Conservation (phyloP, 1,284 basidiomycete species). For the Paramarasmius palmivorus region DNA sequence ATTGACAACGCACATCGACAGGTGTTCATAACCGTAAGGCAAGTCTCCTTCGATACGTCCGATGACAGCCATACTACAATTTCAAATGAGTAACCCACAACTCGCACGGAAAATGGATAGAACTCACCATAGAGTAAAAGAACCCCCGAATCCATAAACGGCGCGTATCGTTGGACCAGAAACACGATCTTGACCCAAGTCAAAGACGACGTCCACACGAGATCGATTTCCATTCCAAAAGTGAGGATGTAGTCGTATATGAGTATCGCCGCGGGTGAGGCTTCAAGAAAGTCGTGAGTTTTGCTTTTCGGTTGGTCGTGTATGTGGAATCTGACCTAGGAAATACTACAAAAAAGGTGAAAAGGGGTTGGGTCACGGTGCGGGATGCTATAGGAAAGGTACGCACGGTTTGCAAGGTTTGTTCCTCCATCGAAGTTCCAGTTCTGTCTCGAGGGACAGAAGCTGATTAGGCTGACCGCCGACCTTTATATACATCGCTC, state of each 20-base stretch:
- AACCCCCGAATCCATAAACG: constrained; percentile 6
- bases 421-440: too few relatives aligned
- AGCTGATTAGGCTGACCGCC: too few relatives aligned
- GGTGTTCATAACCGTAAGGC: background rate
- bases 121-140: constrained; percentile 4
- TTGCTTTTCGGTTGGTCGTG: too few relatives aligned
- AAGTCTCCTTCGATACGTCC: background rate
- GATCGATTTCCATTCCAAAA: constrained; percentile 4
- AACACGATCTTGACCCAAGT: constrained; percentile 5
- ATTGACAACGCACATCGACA: background rate
- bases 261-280: constrained; percentile 1
- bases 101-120: too few relatives aligned
- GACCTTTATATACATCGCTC: too few relatives aligned
- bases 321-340: too few relatives aligned
- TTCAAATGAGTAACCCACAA: background rate
- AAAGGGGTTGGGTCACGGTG: too few relatives aligned
- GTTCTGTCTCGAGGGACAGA: too few relatives aligned
- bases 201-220: constrained; percentile 1
- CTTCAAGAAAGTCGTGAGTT: background rate
- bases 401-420: too few relatives aligned
- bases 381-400: too few relatives aligned
- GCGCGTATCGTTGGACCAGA: constrained; percentile 8
- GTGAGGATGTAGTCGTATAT: constrained; percentile 10
- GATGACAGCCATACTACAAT: background rate
- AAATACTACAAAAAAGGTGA: too few relatives aligned